Evolutionary conservation across 495 filamentous ascomycete genomes (phyloP).

Genomic region (Penicillium cataractarum): DNA sequence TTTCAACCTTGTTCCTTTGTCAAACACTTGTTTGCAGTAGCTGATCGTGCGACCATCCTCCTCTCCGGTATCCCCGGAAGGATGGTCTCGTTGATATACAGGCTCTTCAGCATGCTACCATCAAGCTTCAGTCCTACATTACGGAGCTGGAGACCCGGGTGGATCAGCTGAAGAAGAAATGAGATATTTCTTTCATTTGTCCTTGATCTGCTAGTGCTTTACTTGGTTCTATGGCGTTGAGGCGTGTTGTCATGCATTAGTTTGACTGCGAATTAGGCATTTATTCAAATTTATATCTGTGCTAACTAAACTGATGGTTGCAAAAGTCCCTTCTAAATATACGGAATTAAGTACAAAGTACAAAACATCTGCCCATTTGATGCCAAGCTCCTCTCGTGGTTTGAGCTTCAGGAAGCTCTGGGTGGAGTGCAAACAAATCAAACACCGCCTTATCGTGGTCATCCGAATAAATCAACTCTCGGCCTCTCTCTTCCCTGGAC

Average conservation of each 20-base stretch:
- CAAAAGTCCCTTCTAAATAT: too few species aligned
- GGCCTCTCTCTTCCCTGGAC: conserved; percentile 2
- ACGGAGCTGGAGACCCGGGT: conserved; percentile 80
- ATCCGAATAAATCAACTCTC: conserved; percentile 7
- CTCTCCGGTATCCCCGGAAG: conserved; percentile 11
- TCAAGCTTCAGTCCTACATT: conserved; percentile 83
- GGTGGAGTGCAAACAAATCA: conserved; percentile 35
- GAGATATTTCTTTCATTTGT: conserved; percentile 15
- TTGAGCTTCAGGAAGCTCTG: not conserved
- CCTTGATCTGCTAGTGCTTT: conserved; percentile 9
- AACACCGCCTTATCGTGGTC: conserved; percentile 25
- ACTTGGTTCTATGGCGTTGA: conserved; percentile 12
- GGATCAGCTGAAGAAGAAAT: conserved; percentile 66
- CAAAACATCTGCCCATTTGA: too few species aligned
- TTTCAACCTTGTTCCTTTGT: conserved; percentile 31
- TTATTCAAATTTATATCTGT: not conserved
- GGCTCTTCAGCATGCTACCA: conserved; percentile 86
- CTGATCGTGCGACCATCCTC: conserved; percentile 9
- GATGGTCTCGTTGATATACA: conserved; percentile 37
- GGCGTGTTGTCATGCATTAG: not conserved
- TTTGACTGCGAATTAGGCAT: not conserved
- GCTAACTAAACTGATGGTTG: too few species aligned
- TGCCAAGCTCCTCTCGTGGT: not conserved
- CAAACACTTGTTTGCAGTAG: not conserved
- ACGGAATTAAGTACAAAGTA: too few species aligned